Evolutionary conservation across 768 basidiomycete genomes (phyloP).

Genomic region (Boletus subcaerulescens): DNA sequence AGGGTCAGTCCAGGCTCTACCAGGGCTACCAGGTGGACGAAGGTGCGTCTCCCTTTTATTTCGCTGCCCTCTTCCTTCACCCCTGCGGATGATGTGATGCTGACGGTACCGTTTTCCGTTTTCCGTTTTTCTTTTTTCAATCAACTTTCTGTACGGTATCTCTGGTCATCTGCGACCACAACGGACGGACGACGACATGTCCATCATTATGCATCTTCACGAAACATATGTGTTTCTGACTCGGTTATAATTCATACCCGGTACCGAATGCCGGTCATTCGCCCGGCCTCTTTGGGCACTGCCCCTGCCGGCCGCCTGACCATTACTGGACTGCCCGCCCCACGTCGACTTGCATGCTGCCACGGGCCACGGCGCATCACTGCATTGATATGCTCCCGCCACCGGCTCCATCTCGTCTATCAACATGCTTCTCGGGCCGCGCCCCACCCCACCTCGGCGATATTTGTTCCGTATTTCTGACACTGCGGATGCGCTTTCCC

Average conservation of each 20-base stretch:
- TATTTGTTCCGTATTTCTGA: not conserved
- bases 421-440: not conserved
- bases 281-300: conserved; percentile 3
- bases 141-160: not conserved
- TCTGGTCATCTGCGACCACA: not conserved
- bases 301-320: not conserved
- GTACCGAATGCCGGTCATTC: conserved; percentile 6
- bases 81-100: conserved; percentile 1
- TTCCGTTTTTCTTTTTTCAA: not conserved
- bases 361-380: conserved; percentile 2
- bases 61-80: not conserved
- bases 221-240: not conserved
- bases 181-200: conserved; percentile 3
- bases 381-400: conserved; percentile 1
- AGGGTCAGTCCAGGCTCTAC: conserved; percentile 1
- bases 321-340: not conserved
- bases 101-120: conserved; percentile 3
- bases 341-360: conserved; percentile 5
- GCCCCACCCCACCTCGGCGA: conserved; percentile 1
- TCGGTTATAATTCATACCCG: conserved; percentile 12
- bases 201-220: not conserved
- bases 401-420: conserved; percentile 4
- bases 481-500: not conserved
- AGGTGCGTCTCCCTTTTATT: conserved; percentile 24
- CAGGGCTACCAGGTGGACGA: conserved; percentile 19